Base-by-base conservation (phyloP, 2,329 filamentous ascomycete species). In the Byssochlamys sp. region DNA sequence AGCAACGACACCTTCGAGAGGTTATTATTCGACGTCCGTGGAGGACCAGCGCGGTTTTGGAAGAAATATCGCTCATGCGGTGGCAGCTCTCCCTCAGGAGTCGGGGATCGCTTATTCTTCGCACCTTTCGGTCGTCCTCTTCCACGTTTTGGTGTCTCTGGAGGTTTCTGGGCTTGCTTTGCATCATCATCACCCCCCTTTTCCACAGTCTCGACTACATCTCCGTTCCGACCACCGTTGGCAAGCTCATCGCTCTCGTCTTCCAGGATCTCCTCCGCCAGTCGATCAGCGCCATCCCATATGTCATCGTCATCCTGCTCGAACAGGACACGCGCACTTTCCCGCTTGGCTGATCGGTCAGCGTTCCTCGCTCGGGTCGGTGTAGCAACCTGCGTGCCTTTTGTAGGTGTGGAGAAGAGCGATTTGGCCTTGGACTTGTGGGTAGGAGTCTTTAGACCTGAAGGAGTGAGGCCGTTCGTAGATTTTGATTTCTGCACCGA, bases 41-140 rank as follows among this genome's bases (percentile, higher is more conserved):
- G 80, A 3, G 85, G 82, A 1, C 90, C 91, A 0, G 89, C 85
- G 53, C 90, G 86, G 69, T 95, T 96, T 68, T 97, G 90, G 68
- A 87, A 89, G 72, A 99, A 97, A 76, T 95, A 99, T 63, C 88
- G 83, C 71, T 97, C 94, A 68, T 96, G 90, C 0, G 91, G 81
- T 4, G 91, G 89, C 1, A 97, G 80, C 65, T 96, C 84, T 55
- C 84, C 82, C 19, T 92, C 90, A 2, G 90, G 90, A 4, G 88
- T 91, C 1, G 89, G 88, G 5, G 88, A 90, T 57, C 83, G 84
- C 65, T 84, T 83, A 62, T 83, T 81, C 65, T 73, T 75, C 57
- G 72, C 77, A 58, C 78, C 78, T 63, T 82, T 84, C 0, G 83
- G 83, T 66, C 81, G 75, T 54, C 79, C 80, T 57, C 77, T 72